Percentiles rank a stretch among this genome's conserved stretches.
Conservation (phyloP, 1,284 basidiomycete genomes). For the Malassezia sympodialis region DNA sequence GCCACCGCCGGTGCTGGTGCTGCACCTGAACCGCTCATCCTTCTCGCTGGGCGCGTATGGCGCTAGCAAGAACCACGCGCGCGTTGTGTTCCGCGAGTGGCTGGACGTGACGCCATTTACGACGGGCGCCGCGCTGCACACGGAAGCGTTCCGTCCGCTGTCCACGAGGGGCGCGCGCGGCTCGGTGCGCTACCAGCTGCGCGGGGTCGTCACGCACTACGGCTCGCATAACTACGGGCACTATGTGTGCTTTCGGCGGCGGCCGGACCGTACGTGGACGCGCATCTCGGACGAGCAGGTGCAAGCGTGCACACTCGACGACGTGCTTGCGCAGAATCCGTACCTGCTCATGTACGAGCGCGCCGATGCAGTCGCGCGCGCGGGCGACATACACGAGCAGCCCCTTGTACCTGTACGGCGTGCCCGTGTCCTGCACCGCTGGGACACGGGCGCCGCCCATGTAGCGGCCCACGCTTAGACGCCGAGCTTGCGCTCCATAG, state of each 20-base stretch:
- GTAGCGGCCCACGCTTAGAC: constrained; percentile 6
- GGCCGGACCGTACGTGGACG: constrained; percentile 25
- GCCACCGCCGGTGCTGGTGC: constrained; percentile 29
- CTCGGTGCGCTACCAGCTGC: constrained; percentile 21
- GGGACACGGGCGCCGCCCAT: not conserved
- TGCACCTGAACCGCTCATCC: constrained; percentile 41
- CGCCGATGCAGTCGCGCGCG: not conserved
- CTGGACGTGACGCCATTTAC: constrained; percentile 32
- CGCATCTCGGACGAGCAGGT: constrained; percentile 42
- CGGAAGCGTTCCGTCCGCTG: constrained; percentile 6
- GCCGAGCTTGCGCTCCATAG: constrained; percentile 26
- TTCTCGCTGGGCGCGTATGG: constrained; percentile 30
- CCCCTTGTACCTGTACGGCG: not conserved
- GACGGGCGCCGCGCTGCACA: constrained; percentile 24
- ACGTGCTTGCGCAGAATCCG: constrained; percentile 40
- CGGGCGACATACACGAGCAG: not conserved
- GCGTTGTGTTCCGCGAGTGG: constrained; percentile 33
- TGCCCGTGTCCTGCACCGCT: constrained; percentile 12
- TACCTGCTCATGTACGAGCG: constrained; percentile 44
- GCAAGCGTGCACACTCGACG: constrained; percentile 19
- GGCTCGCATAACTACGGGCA: constrained; percentile 44
- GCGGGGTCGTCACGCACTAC: constrained; percentile 41
- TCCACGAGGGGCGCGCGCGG: not conserved
- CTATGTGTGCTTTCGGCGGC: constrained; percentile 38
- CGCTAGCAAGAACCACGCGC: constrained; percentile 36